Base-by-base conservation (phyloP, 2,329 filamentous ascomycete genomes). In the Rutstroemia sp. region DNA sequence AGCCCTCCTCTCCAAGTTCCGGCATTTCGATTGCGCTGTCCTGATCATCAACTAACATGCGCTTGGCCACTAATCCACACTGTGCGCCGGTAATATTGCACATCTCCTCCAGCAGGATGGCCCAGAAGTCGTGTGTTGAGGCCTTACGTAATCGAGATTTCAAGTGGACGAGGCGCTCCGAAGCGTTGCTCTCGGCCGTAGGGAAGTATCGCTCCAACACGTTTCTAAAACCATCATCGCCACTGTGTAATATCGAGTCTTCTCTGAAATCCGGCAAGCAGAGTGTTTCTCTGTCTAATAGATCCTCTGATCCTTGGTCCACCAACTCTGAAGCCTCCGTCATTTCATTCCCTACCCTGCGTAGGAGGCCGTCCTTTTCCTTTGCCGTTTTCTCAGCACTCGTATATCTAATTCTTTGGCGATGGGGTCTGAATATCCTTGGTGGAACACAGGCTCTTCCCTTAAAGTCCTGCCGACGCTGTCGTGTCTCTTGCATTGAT, bases 11-110 rank as follows among this genome's bases (percentile, higher is more conserved):
- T 21, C 81, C 82, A 46, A 83, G 72, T 21, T 79, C 79, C 25
- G 80, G 79, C 74, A 84, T 80, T 63, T 84, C 81, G 23, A 85
- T 76, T 8, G 80, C 77, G 14, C 76, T 71, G 58, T 80, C 71
- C 58, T 80, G 74, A 58, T 86, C 82, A 63, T 83, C 79, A 25
- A 78, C 76, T 54, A 83, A 71, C 45, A 85, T 80, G 46, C 82
- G 72, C 67, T 86, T 86, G 47, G 83, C 81, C 42, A 88, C 81
- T 64, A 88, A 88, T 23, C 78, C 80, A 71, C 84, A 86, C 67
- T 89, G 85, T 8, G 85, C 79, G 58, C 80, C 79, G 57, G 80
- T 75, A 38, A 88, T 80, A 48, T 75, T 74, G 47, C 85, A 80
- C 64, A 88, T 74, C 45, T 81, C 82, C 65, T 86, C 79, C 71